Evolutionary conservation across 352 stramenopile species (phyloP), one percentile per base, ranked within the genome.

Genomic region (Globisporangium takayamanum): DNA sequence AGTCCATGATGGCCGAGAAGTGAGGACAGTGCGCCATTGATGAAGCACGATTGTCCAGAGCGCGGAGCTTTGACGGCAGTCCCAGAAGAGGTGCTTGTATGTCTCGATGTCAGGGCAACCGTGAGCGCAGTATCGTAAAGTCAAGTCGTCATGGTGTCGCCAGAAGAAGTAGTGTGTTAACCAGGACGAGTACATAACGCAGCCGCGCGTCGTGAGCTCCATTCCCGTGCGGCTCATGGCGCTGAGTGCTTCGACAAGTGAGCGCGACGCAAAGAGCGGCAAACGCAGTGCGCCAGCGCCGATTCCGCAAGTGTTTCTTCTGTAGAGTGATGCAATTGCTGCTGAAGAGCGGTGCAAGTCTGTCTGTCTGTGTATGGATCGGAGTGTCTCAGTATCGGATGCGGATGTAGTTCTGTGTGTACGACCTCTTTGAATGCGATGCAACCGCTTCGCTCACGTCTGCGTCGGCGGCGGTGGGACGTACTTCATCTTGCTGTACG

Each of bases 261-360:
- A 28, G 36, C 68, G 15, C 10, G 60, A 65, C 16, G 51, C 52
- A 7, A 65, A 58, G 60, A 65, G 62, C 28, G 74, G 83, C 36
- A 89, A 87, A 61, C 70, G 72, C 22, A 59, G 63, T 30, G 73
- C 64, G 1, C 63, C 75, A 18, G 46, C 62, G 37, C 42, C 66
- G 20, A 88, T 90, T 67, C 72, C 68, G 25, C 78, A 89, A 70
- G 60, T 91, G 37, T 89, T 91, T 77, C 78, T 89, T 59, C 66
- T 83, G 67, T 89, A 78, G 1, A 41, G 18, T 57, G 18, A 16
- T 49, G 18, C 22, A 6, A 59, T 12, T 51, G n/a, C 44, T 62
- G 45, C 2, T 52, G 26, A 50, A 30, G n/a, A 15, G 15, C 33
- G 15, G 18, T 22, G 25, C 36, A n/a, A 41, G 26, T 26, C 20